Evolutionary conservation across 441 rosid species (phyloP), one percentile per base, ranked within the genome.

Genomic region (Brassica balearica): DNA sequence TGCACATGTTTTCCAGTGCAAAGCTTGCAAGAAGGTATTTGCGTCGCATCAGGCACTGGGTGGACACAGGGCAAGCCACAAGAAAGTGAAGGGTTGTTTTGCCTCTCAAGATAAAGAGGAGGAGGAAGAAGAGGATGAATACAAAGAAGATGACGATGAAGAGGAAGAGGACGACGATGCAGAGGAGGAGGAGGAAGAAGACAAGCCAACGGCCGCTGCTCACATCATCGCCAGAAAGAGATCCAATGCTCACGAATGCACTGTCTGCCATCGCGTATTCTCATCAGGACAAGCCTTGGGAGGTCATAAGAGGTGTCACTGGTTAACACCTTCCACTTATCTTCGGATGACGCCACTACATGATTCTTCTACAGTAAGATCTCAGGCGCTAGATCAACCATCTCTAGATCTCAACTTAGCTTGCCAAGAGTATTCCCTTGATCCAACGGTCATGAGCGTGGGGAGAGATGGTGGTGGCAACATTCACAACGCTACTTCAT

Each of bases 31-130:
- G 85, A 96, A 94, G 81, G 95, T 92, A 74, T 96, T 96, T 83
- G 86, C 89, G 81, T 96, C 99, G 23, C 99, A 96, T 79, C 99
- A 94, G 87, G 99, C 99, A 6, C 77, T 96, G 70, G 99, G 98
- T 3, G 99, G 99, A 63, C 98, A 96, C 69, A 87, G 99, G 84
- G 99, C 99, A 8, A 96, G 99, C 81, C 99, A 96, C 86, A 94
- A 96, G 85, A 96, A 96, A 71, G 99, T 96, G 58, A 94, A 94
- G 82, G 99, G 99, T 32, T 96, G 99, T 70, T 96, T 92, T 76
- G 99, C 99, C 8, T 87, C 98, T 0, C 77, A 92, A 76, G 82
- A 84, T 11, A 88, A 89, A 74, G 87, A 84, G 6, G 79, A 76
- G 6, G 90, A 64, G 14, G 69, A 65, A 41, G 69, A 66, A 36